Conservation (phyloP, 306 rosid genomes). For the Purshia tridentata region DNA sequence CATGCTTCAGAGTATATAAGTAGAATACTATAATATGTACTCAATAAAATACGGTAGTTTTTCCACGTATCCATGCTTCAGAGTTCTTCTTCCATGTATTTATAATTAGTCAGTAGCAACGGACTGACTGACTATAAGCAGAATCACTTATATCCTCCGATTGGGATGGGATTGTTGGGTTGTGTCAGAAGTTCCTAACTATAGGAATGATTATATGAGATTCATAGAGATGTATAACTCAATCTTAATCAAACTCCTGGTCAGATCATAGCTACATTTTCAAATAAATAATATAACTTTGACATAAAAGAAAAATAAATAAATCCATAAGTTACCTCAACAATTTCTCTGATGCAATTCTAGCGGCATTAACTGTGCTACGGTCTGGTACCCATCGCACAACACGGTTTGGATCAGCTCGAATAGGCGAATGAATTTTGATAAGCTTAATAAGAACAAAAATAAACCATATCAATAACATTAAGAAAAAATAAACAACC, state of each 20-base stretch:
- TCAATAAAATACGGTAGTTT: too few species aligned
- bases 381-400: constrained; percentile 79
- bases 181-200: not conserved
- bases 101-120: not conserved
- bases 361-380: constrained; percentile 52
- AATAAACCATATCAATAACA: constrained; percentile 23
- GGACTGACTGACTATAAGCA: not conserved
- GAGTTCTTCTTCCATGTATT: too few species aligned
- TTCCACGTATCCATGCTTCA: too few species aligned
- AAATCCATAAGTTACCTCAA: constrained; percentile 44
- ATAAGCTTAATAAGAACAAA: constrained; percentile 58
- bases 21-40: too few species aligned
- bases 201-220: not conserved
- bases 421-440: constrained; percentile 95
- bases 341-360: constrained; percentile 81
- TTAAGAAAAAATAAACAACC: constrained; percentile 11
- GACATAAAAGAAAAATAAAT: not conserved
- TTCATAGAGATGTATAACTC: not conserved
- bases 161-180: not conserved
- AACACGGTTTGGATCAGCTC: constrained; percentile 83
- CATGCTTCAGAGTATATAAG: too few species aligned
- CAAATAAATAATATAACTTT: not conserved
- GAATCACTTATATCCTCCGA: not conserved
- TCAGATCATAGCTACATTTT: not conserved
- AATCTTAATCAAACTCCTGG: constrained; percentile 1